Evolutionary conservation across 2,329 filamentous ascomycete genomes (phyloP).

Genomic region (Stromatinia cepivora): DNA sequence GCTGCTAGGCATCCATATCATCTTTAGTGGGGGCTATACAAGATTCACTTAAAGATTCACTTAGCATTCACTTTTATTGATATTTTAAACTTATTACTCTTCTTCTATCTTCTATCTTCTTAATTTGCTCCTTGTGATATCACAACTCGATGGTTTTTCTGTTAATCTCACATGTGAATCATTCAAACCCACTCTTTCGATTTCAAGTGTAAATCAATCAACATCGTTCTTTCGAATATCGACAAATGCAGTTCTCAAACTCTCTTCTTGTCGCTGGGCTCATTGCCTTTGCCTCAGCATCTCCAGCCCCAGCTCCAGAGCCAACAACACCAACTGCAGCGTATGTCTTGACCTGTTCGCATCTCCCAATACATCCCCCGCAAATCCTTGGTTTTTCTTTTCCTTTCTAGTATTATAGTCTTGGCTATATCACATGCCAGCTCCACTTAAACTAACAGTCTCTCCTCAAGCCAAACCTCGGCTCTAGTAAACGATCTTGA

Average conservation of each 20-base stretch:
- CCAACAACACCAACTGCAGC: conserved; percentile 11
- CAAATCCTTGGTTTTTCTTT: background rate
- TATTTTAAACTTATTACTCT: background rate
- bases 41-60: no score
- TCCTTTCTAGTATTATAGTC: background rate
- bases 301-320: conserved; percentile 20
- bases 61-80: background rate
- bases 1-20: conserved; percentile 13
- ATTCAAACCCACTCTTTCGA: background rate
- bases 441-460: background rate
- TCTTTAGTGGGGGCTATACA: background rate
- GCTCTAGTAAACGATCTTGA: conserved; percentile 17
- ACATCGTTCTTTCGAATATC: background rate
- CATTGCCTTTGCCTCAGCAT: conserved; percentile 19
- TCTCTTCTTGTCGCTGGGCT: conserved; percentile 16
- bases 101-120: background rate
- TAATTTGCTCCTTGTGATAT: background rate
- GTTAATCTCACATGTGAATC: background rate
- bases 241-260: conserved; percentile 16
- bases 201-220: background rate
- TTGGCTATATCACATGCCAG: background rate
- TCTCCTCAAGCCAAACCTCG: conserved; percentile 19
- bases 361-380: background rate
- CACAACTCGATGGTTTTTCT: background rate
- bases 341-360: conserved; percentile 15